Conservation (phyloP, 768 basidiomycete species). For the Coprinopsis cinerea region DNA sequence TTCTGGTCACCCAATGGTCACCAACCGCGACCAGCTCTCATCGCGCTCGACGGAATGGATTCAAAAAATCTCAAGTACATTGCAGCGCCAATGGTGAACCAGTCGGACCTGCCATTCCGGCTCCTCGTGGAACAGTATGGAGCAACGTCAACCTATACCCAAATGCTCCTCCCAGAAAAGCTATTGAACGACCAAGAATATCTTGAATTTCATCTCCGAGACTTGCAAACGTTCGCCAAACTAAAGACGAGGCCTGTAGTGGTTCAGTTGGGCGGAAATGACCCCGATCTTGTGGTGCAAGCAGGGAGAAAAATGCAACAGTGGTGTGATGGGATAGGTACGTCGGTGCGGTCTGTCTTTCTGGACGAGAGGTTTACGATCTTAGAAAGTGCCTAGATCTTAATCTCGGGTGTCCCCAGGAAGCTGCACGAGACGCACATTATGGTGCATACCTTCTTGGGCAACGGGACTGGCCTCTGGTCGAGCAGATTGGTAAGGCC, state of each 20-base stretch:
- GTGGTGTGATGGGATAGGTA: constrained; percentile 69
- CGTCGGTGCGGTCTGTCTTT: constrained; percentile 11
- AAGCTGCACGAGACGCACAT: constrained; percentile 57
- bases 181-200: constrained; percentile 62
- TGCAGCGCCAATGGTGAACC: constrained; percentile 75
- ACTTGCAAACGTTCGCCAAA: constrained; percentile 34
- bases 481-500: constrained; percentile 54
- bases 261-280: constrained; percentile 70
- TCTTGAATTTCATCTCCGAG: constrained; percentile 55
- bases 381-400: constrained; percentile 43
- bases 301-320: constrained; percentile 56
- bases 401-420: constrained; percentile 79
- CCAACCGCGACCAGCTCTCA: too few relatives aligned
- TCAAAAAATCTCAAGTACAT: constrained; percentile 33
- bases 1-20: too few relatives aligned
- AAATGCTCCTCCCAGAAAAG: constrained; percentile 65
- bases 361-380: constrained; percentile 1
- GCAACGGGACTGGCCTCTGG: constrained; percentile 66
- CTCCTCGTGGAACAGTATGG: constrained; percentile 55
- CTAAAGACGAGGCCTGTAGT: constrained; percentile 44
- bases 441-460: constrained; percentile 74
- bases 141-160: constrained; percentile 65
- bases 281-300: constrained; percentile 52
- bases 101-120: constrained; percentile 74
- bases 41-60: too few relatives aligned